Base-by-base conservation (phyloP, 768 basidiomycete species). In the Psilocybe cyanescens region DNA sequence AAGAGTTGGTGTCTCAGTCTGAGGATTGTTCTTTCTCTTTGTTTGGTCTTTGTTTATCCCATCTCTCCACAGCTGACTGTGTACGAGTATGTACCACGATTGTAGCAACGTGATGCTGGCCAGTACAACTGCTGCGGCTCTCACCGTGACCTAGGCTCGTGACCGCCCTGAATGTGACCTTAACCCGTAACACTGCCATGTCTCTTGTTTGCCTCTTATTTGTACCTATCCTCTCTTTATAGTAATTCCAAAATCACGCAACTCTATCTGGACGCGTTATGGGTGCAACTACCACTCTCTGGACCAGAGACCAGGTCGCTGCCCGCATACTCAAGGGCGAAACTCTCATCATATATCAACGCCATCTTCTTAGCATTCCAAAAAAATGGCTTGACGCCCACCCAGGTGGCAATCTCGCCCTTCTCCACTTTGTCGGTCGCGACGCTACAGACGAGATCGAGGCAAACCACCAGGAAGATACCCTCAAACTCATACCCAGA, bases 361-460 rank as follows among this genome's bases (percentile, higher is more conserved):
- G 80, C 68, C 77, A 81, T 59, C 83, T 90, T 67, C 83, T 90
- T 54, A 82, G 82, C 50, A 85, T 94, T 12, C 86, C 94, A 5
- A 74, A 79, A 9, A 72, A 79, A 12, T 98, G 95, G 95, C 86
- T 95, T n/a, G 76, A 83, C 3, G 79, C 84, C 3, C 97, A 99
- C 71, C 97, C 97, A 0, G 97, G 97, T 46, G 95, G 97, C 41
- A 74, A 85, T 3, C 88, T 98, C 52, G 84, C 95, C 12, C 86
- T 99, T 59, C 86, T 97, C 28, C 97, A 99, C 76, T 98, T 95
- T 68, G 88, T 98, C 45, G 97, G 97, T 3, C 84, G 97, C 58
- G 96, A 99, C 71, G 96, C 97, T 0, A 86, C 93, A 0, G 92
- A 97, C 77, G 97, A 99, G 74, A 92, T 99, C 35, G 86, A 93